Percentiles rank a stretch among this genome's conserved stretches.
Conservation (phyloP, 2,329 filamentous ascomycete genomes). For the Harringtonia aguacate region DNA sequence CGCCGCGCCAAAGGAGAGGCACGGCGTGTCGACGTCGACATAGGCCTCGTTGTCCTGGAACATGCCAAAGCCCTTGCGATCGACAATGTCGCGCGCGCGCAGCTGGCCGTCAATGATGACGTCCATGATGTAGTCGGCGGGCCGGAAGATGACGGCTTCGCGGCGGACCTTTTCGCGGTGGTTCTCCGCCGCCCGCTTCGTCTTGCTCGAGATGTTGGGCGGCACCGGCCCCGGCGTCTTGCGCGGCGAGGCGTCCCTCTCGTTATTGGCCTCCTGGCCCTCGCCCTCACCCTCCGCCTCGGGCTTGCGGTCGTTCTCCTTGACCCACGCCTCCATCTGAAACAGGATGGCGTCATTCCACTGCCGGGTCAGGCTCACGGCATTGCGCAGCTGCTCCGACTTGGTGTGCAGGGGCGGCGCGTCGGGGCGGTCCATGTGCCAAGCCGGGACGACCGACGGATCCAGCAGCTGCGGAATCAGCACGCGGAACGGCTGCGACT, state of each 20-base stretch:
- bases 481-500: slow-evolving; percentile 31
- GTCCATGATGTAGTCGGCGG: slow-evolving; percentile 30
- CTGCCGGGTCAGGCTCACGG: slow-evolving; percentile 33
- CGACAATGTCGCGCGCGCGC: slow-evolving; percentile 21
- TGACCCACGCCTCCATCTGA: slow-evolving; percentile 32
- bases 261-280: slow-evolving; percentile 2
- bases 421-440: slow-evolving; percentile 29
- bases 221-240: neutral
- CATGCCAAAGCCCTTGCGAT: slow-evolving; percentile 32
- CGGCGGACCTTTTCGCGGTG: slow-evolving; percentile 5
- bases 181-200: neutral
- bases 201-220: neutral
- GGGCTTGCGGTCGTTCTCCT: slow-evolving; percentile 13
- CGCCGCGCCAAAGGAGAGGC: slow-evolving; percentile 16
- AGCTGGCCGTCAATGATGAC: slow-evolving; percentile 22
- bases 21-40: slow-evolving; percentile 31
- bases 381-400: slow-evolving; percentile 43
- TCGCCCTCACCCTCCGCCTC: neutral
- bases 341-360: slow-evolving; percentile 38
- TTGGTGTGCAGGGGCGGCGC: slow-evolving; percentile 34
- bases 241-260: neutral
- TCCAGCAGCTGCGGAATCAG: slow-evolving; percentile 42
- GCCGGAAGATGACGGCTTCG: slow-evolving; percentile 13
- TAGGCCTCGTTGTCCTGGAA: slow-evolving; percentile 24
- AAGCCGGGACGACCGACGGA: slow-evolving; percentile 42